Evolutionary conservation across 495 filamentous ascomycete species (phyloP).

Genomic region (Astrocystis sublimbata): DNA sequence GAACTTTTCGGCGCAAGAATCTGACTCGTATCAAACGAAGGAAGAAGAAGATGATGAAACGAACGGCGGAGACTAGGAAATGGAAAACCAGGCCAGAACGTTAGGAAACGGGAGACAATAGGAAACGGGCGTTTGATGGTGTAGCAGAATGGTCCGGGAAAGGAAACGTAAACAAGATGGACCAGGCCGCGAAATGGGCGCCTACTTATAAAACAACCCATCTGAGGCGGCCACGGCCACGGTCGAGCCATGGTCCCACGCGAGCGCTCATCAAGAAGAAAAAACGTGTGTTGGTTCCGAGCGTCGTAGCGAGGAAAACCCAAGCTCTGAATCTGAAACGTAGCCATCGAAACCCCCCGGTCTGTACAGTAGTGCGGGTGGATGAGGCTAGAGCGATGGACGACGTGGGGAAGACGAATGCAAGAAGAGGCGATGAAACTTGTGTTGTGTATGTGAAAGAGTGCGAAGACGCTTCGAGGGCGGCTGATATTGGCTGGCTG

Average conservation of each 20-base stretch:
- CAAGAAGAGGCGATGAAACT: conserved; percentile 48
- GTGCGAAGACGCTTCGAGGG: conserved; percentile 39
- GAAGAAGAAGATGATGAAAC: conserved; percentile 35
- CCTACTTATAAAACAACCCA: conserved; percentile 36
- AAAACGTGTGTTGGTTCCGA: conserved; percentile 25
- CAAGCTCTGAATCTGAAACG: conserved; percentile 48
- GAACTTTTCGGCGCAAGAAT: conserved; percentile 10
- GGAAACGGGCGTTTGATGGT: conserved; percentile 37
- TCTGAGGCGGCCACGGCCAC: conserved; percentile 17
- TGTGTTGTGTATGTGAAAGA: conserved; percentile 50
- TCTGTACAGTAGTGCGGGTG: conserved; percentile 25
- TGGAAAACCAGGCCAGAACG: conserved; percentile 21
- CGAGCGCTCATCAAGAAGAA: conserved; percentile 12
- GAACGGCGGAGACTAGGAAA: conserved; percentile 29
- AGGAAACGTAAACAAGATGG: conserved; percentile 25
- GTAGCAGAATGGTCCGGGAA: conserved; percentile 36
- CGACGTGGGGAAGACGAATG: conserved; percentile 34
- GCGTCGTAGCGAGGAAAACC: conserved; percentile 24
- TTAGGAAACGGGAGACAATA: conserved; percentile 34
- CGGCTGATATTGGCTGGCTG: conserved; percentile 49
- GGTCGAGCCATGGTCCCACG: conserved; percentile 18
- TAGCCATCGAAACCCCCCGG: conserved; percentile 26
- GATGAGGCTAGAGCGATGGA: conserved; percentile 32
- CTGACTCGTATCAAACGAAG: conserved; percentile 51
- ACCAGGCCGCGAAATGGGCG: conserved; percentile 38